Conservation (phyloP, 2,329 filamentous ascomycete species). For the Colletotrichum abscissum region DNA sequence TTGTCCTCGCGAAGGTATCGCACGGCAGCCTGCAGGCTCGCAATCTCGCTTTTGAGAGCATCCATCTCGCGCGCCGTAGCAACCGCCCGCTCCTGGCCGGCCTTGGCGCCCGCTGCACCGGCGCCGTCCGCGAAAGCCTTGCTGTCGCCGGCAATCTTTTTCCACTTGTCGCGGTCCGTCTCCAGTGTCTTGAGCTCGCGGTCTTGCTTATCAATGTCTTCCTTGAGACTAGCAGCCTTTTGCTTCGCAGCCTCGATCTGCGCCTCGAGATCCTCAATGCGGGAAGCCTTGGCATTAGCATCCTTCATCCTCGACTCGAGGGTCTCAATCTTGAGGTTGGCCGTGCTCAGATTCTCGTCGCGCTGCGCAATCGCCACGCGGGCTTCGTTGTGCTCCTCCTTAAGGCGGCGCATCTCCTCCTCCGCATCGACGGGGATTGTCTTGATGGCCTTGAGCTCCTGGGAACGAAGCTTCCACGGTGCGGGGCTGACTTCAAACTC, state of each 20-base stretch:
- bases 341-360: constrained; percentile 86
- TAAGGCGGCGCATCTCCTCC: constrained; percentile 83
- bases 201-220: constrained; percentile 75
- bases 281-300: constrained; percentile 79
- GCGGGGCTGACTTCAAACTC: constrained; percentile 82
- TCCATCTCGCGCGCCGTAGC: constrained; percentile 80
- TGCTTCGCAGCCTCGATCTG: constrained; percentile 65
- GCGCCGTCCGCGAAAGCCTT: constrained; percentile 63
- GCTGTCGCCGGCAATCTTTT: constrained; percentile 74
- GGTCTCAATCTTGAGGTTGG: constrained; percentile 92
- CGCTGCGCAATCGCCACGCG: constrained; percentile 77
- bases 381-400: constrained; percentile 82
- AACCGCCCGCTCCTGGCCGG: constrained; percentile 74
- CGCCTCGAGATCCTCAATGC: constrained; percentile 73
- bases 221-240: constrained; percentile 64
- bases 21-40: constrained; percentile 71
- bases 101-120: constrained; percentile 62
- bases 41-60: constrained; percentile 75
- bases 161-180: constrained; percentile 76
- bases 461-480: constrained; percentile 86
- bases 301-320: constrained; percentile 89
- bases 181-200: constrained; percentile 74
- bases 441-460: constrained; percentile 86
- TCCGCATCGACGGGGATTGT: constrained; percentile 84
- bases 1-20: constrained; percentile 77